A percentile compares a stretch with the other conserved stretches of the same genome.
These are phyloP conservation scores for Ustilago curta DNA, from an alignment of 1,284 basidiomycete genomes.

Conservation along the genomic window DNA sequence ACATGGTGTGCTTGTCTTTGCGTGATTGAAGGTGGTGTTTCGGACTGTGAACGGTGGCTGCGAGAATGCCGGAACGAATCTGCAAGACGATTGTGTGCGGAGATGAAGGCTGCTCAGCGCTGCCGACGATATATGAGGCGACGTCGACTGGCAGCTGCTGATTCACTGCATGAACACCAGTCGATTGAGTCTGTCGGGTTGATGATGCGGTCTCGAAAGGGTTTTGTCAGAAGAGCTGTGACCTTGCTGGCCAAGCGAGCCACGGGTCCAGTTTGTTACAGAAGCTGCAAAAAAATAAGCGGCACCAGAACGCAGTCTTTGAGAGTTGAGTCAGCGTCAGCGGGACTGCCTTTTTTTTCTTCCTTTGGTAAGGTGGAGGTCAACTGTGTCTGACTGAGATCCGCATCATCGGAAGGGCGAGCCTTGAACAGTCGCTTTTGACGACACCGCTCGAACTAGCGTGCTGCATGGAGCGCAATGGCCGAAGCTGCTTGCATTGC, in stretches of 20 bases:
- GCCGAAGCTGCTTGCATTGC: no score
- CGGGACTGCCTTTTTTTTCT: background rate
- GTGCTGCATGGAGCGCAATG: no score
- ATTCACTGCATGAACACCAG: background rate
- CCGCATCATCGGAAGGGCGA: constrained; percentile 16
- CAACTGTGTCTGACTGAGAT: constrained; percentile 17
- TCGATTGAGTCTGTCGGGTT: background rate
- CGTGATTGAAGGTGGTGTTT: background rate
- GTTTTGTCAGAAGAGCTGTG: background rate
- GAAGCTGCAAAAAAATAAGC: background rate
- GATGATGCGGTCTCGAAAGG: constrained; percentile 1
- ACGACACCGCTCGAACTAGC: no score
- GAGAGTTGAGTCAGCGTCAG: constrained; percentile 26
- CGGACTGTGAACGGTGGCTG: background rate
- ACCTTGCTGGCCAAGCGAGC: background rate
- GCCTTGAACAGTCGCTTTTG: background rate
- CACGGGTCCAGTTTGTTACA: background rate
- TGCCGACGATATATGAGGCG: background rate
- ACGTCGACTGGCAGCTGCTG: background rate
- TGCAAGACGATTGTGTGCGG: background rate
- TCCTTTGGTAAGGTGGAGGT: constrained; percentile 26
- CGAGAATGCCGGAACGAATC: background rate
- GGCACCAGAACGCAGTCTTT: background rate
- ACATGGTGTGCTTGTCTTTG: constrained; percentile 8
- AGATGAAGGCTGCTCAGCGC: background rate